Base-by-base conservation (phyloP, 1,284 basidiomycete genomes). In the Moniliophthora roreri region DNA sequence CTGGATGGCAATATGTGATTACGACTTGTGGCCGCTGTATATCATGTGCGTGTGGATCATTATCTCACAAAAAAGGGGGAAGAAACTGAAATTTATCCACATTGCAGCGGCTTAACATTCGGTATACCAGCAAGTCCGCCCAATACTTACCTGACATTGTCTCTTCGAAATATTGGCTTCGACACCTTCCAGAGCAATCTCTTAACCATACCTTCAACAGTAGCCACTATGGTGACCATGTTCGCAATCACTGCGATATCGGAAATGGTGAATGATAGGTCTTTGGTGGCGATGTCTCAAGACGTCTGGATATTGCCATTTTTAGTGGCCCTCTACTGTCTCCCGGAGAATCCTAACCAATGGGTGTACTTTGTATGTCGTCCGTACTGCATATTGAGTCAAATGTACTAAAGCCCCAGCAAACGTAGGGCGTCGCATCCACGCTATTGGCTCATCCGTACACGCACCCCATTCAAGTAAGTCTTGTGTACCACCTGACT, bases 11-110 rank as follows among this genome's bases (percentile, higher is more conserved):
- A 52, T 89, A 2, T 76, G 72, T 37, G 86, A 90, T 62, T 87
- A 81, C 60, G 80, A 84, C 56, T 67, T 89, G 55, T 90, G 87
- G 85, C 87, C 87, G 0, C 57, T 89, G 23, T 89, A 89, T 59
- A 69, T 84, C 10, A 64, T 87, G 66, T 55, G 20, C 26, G 32
- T 34, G 8, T 16, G 23, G n/a, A 11, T n/a, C 20, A 15, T 8
- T 38, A n/a, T 18, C 36, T 11, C 35, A 6, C 37, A 15, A 1
- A n/a, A n/a, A n/a, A n/a, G n/a, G n/a, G n/a, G n/a, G n/a, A n/a
- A n/a, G n/a, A n/a, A 23, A 32, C 28, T 13, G 8, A 38, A 46
- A 32, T 3, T 52, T n/a, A 24, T 37, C 48, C 16, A 15, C 8
- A 20, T 23, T 46, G 40, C 42, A 75, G 77, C 13, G 77, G 77